Conservation (phyloP, 2,329 filamentous ascomycete species). For the Arachnopeziza araneosa region DNA sequence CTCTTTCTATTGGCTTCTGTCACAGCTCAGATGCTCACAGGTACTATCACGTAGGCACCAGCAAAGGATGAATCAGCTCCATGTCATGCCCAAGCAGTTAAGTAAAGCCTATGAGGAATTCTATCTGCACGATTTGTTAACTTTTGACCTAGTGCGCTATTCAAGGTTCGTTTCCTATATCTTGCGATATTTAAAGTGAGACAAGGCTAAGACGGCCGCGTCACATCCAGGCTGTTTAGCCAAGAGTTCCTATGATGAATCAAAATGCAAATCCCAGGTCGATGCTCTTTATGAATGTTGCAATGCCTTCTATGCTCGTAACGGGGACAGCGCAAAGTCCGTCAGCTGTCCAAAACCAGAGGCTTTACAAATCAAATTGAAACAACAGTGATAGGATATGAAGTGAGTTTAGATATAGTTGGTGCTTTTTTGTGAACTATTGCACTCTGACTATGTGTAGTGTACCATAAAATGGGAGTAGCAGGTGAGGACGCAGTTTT, state of each 20-base stretch:
- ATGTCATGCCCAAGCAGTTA: neutral
- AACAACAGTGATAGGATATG: constrained; percentile 43
- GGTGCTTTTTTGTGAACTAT: neutral
- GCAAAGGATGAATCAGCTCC: neutral
- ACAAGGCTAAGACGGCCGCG: neutral
- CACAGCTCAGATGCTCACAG: constrained; percentile 4
- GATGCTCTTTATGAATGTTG: constrained; percentile 93
- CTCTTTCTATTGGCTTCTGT: neutral
- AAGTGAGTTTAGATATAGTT: neutral
- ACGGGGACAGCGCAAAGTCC: constrained; percentile 70
- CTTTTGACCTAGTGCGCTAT: constrained; percentile 66
- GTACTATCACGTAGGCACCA: neutral
- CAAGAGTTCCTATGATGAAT: constrained; percentile 80
- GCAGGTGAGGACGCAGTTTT: too few relatives aligned
- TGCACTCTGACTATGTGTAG: neutral
- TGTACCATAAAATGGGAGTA: too few relatives aligned
- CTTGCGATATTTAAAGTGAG: constrained; percentile 12
- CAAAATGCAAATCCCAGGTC: constrained; percentile 71
- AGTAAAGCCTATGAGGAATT: neutral
- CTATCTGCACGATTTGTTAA: neutral
- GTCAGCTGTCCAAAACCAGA: constrained; percentile 81
- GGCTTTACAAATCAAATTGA: constrained; percentile 77
- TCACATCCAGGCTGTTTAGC: constrained; percentile 65
- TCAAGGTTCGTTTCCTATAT: constrained; percentile 55
- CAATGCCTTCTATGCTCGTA: constrained; percentile 74